Evolutionary conservation across 768 basidiomycete species (phyloP).

Genomic region (Pluteus cervinus): DNA sequence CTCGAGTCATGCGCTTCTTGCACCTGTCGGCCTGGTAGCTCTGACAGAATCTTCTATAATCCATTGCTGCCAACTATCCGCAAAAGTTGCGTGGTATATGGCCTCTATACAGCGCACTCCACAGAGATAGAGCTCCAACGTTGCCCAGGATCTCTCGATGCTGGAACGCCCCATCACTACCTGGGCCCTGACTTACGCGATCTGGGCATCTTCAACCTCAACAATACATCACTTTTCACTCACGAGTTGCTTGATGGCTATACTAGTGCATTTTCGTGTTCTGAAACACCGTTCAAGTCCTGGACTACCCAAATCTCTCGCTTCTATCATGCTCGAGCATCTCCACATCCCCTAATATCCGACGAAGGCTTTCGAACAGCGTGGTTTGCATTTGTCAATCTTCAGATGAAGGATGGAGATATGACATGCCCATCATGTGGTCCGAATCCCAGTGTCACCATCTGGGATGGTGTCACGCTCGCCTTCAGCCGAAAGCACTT

Average conservation of each 20-base stretch:
- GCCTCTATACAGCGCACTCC: too few relatives aligned
- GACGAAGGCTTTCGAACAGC: conserved; percentile 21
- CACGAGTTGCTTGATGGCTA: conserved; percentile 29
- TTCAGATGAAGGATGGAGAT: conserved; percentile 15
- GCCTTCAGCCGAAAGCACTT: conserved; percentile 23
- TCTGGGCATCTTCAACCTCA: conserved; percentile 27
- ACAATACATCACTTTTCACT: conserved; percentile 22
- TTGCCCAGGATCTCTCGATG: too few relatives aligned
- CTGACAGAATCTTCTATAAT: too few relatives aligned
- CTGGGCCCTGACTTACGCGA: conserved; percentile 24
- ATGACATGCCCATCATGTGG: conserved; percentile 23
- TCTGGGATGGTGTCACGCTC: conserved; percentile 27
- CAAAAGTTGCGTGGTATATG: too few relatives aligned
- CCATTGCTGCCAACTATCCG: too few relatives aligned
- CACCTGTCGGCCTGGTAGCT: too few relatives aligned
- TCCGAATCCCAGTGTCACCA: conserved; percentile 18
- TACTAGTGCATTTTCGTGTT: conserved; percentile 22
- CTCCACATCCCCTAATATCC: conserved; percentile 16
- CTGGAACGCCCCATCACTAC: conserved; percentile 3
- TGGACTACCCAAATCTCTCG: conserved; percentile 16
- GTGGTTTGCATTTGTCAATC: conserved; percentile 26
- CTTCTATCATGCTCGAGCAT: conserved; percentile 12
- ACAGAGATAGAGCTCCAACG: too few relatives aligned
- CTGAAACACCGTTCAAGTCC: conserved; percentile 28
- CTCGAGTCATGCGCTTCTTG: too few relatives aligned